Evolutionary conservation across 1,139 yeast genomes (phyloP).

Genomic region (Taphrina wiesneri): DNA sequence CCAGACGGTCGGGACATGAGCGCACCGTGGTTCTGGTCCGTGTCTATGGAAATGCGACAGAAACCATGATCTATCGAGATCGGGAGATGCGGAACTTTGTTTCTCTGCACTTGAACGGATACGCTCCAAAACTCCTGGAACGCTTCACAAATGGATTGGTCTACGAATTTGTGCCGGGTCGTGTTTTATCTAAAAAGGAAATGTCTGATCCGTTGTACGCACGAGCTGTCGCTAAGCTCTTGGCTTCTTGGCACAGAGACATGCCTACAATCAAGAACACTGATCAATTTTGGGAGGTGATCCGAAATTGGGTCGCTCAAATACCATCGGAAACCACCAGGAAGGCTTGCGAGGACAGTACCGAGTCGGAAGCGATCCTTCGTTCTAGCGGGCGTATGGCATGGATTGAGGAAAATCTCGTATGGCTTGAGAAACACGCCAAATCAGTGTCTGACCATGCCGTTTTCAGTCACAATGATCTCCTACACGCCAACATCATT

Average conservation of each 20-base stretch:
- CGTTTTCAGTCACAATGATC: conserved; percentile 34
- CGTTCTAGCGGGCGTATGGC: background rate
- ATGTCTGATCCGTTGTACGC: conserved; percentile 14
- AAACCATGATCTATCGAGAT: conserved; percentile 70
- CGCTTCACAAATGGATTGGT: conserved; percentile 72
- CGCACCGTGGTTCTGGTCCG: conserved; percentile 59
- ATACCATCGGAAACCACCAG: conserved; percentile 39
- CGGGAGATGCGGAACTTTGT: conserved; percentile 74
- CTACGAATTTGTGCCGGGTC: conserved; percentile 69
- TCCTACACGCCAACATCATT: conserved; percentile 28
- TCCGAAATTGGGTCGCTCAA: conserved; percentile 13
- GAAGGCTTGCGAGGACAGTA: background rate
- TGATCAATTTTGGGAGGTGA: conserved; percentile 29
- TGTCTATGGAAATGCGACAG: conserved; percentile 76
- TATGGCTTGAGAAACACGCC: conserved; percentile 10
- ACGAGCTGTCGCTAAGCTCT: conserved; percentile 66
- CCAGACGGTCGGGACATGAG: conserved; percentile 39
- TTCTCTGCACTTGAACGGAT: conserved; percentile 58
- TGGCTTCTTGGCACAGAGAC: conserved; percentile 68
- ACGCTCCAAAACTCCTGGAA: conserved; percentile 72
- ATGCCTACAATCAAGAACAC: conserved; percentile 16
- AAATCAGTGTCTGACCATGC: conserved; percentile 4
- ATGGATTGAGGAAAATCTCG: conserved; percentile 10
- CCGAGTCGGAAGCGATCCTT: background rate
- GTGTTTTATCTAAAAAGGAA: conserved; percentile 43